Percentiles rank a stretch among this genome's conserved stretches.
phyloP scores from a whole-genome alignment of 805 yeast species.

The Wilhelminamyces savonicus region DNA sequence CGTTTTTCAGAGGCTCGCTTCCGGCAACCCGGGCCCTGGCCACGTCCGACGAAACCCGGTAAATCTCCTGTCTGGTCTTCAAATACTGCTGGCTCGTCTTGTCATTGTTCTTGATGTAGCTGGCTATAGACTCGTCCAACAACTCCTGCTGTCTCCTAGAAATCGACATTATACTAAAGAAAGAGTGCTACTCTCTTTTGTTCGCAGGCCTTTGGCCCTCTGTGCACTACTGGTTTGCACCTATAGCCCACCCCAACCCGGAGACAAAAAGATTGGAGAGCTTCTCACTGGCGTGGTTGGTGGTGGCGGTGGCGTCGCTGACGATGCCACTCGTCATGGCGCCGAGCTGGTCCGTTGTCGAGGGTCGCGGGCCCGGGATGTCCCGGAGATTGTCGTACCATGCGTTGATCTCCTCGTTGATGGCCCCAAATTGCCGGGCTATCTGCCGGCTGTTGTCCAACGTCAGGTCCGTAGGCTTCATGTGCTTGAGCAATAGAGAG shows the following conservation, averaged over 20 bases:
- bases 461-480: conserved; percentile 33
- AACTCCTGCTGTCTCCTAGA: conserved; percentile 26
- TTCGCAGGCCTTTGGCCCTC: neutral
- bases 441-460: conserved; percentile 49
- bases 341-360: conserved; percentile 13
- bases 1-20: too few relatives aligned
- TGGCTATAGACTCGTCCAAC: conserved; percentile 24
- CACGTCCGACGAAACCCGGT: too few relatives aligned
- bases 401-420: conserved; percentile 32
- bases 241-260: conserved; percentile 62
- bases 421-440: conserved; percentile 55
- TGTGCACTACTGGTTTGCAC: conserved; percentile 33
- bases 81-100: conserved; percentile 26
- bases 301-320: conserved; percentile 23
- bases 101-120: conserved; percentile 26
- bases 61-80: conserved; percentile 25
- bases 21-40: too few relatives aligned
- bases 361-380: too few relatives aligned
- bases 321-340: conserved; percentile 21
- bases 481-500: conserved; percentile 41
- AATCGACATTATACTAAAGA: conserved; percentile 14
- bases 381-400: conserved; percentile 10
- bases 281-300: conserved; percentile 38
- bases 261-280: conserved; percentile 45
- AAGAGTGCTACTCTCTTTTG: neutral